Base-by-base conservation (phyloP, 345 rosid genomes). In the Lagerstroemia speciosa region DNA sequence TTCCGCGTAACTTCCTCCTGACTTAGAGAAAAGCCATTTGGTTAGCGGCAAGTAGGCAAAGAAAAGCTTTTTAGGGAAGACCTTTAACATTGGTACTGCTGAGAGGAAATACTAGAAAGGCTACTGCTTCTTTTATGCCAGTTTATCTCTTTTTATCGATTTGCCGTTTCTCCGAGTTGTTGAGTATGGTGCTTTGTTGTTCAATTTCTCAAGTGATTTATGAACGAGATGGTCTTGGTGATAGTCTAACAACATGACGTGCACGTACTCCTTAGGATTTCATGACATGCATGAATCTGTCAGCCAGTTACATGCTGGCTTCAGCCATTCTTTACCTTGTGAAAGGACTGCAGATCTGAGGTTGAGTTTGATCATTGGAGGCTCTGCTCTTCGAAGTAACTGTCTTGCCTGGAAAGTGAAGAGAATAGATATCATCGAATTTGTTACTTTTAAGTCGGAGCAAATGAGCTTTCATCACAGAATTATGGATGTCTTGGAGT, bases 1-100 rank as follows among this genome's bases (percentile, higher is more conserved):
- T 37, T 69, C 20, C 20, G 34, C 46, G 30, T 65, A 6, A 67
- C 53, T 67, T 48, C 70, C 12, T 67, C 29, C 70, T 50, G 70
- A 67, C 70, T 67, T 67, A n/a, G 33, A 43, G 48, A 37, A 19
- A 12, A 9, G 17, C 48, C 29, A 29, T 65, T 48, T 30, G 57
- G n/a, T 67, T 32, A 10, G 22, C 26, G 26, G 37, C 20, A 1
- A 43, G 58, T 67, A 48, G 53, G 17, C 29, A 46, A 45, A 48
- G 60, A 48, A 30, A 65, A 14, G 29, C 8, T 10, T 37, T 24
- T 65, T 65, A 37, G 66, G 24, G 60, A 53, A 9, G 20, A 11
- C n/a, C n/a, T 24, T 24, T 27, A 57, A 57, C 33, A 27, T 29
- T 1, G 62, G 62, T 57, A 15, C 62, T 26, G 62, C 33, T 57